These are phyloP conservation scores for Olyra latifolia DNA, from an alignment of 176 grass and related monocot species.

Conservation along the genomic window DNA sequence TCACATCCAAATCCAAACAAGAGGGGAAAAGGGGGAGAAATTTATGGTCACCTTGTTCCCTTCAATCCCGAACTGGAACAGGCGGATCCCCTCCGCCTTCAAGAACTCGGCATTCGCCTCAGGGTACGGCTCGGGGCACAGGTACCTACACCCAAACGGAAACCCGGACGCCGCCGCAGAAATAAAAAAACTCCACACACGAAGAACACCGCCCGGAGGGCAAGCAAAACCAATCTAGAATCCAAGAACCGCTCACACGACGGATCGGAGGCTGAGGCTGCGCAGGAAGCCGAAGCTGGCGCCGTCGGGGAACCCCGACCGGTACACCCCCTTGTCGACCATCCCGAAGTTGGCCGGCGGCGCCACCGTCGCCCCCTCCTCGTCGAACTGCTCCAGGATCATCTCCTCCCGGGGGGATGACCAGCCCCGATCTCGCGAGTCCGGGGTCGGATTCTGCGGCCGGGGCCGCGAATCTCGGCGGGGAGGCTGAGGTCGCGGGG, in stretches of 20 bases:
- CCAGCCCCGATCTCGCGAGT: not conserved
- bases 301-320: slow-evolving; percentile 33
- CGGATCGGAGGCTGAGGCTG: slow-evolving; percentile 29
- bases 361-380: not conserved
- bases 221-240: not conserved
- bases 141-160: slow-evolving; percentile 38
- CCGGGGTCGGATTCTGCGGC: not conserved
- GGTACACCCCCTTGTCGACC: slow-evolving; percentile 41
- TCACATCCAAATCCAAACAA: not conserved
- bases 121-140: slow-evolving; percentile 60
- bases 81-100: slow-evolving; percentile 42
- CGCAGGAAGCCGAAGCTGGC: slow-evolving; percentile 35
- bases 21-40: not conserved
- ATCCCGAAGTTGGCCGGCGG: slow-evolving; percentile 42
- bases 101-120: slow-evolving; percentile 53
- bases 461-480: no score
- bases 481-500: not conserved
- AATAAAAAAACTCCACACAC: not conserved
- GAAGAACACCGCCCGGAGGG: not conserved
- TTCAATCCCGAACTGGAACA: slow-evolving; percentile 73
- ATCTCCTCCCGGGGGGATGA: slow-evolving; percentile 19
- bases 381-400: slow-evolving; percentile 35
- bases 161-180: not conserved
- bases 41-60: slow-evolving; percentile 52
- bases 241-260: slow-evolving; percentile 42